A percentile compares a stretch with the other conserved stretches of the same genome.
phyloP scores from a whole-genome alignment of 2,329 filamentous ascomycete species.

The Clarireedia monteithiana region DNA sequence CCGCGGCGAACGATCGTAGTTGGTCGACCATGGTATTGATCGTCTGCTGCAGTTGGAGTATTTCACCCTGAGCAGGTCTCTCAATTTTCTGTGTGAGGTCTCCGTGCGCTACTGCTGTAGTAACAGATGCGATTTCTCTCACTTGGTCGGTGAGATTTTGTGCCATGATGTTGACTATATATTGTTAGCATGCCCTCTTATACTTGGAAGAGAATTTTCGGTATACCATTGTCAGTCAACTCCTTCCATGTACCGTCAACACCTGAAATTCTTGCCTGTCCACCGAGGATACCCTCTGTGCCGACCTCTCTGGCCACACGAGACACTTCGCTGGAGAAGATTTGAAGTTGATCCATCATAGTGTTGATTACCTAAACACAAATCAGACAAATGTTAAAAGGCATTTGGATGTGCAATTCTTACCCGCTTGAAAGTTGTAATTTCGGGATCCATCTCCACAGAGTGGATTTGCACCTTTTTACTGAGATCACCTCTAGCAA shows the following conservation, averaged over 20 bases:
- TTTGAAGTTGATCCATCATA: conserved; percentile 97
- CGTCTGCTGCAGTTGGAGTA: conserved; percentile 74
- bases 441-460: conserved; percentile 96
- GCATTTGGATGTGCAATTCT: background rate
- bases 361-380: conserved; percentile 62
- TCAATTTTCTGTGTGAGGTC: conserved; percentile 81
- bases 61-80: conserved; percentile 72
- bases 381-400: background rate
- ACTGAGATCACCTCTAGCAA: conserved; percentile 88
- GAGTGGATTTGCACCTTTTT: conserved; percentile 96
- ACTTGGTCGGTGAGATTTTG: conserved; percentile 79
- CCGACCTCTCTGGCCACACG: conserved; percentile 92
- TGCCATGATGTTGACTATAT: conserved; percentile 70
- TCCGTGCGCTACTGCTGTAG: conserved; percentile 74
- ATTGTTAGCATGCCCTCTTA: conserved; percentile 10
- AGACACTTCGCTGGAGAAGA: conserved; percentile 94
- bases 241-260: conserved; percentile 98
- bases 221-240: conserved; percentile 72
- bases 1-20: conserved; percentile 72
- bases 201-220: background rate
- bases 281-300: conserved; percentile 88
- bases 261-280: conserved; percentile 86
- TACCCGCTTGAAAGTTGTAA: conserved; percentile 93
- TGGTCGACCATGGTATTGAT: conserved; percentile 90
- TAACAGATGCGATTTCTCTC: conserved; percentile 77